phyloP scores from a whole-genome alignment of 2,329 filamentous ascomycete species.

The Aspergillus sp. region DNA sequence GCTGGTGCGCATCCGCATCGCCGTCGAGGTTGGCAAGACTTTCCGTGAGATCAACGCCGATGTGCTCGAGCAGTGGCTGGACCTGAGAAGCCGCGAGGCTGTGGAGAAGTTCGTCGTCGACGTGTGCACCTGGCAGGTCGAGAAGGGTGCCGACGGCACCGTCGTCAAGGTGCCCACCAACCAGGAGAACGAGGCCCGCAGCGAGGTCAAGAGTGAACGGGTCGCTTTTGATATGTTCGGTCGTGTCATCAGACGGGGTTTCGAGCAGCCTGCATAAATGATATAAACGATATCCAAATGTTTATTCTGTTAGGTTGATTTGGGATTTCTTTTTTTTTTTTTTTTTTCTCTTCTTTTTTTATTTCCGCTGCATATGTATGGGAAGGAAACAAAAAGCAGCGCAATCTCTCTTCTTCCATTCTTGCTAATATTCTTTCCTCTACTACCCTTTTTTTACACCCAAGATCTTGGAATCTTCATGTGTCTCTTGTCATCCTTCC shows the following conservation, averaged over 20 bases:
- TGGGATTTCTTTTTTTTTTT: constrained; percentile 6
- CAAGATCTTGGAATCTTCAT: too few species aligned
- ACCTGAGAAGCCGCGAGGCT: constrained; percentile 59
- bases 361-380: constrained; percentile 5
- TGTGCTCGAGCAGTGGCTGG: constrained; percentile 71
- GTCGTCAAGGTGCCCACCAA: constrained; percentile 78
- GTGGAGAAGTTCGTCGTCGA: constrained; percentile 76
- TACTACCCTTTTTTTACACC: too few species aligned
- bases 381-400: not conserved
- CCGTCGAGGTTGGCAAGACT: constrained; percentile 75
- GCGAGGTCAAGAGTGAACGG: constrained; percentile 90
- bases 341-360: constrained; percentile 5
- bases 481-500: too few species aligned
- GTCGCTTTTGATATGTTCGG: constrained; percentile 56
- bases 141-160: constrained; percentile 40
- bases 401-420: constrained; percentile 2
- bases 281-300: not conserved
- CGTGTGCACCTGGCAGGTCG: constrained; percentile 81
- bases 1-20: constrained; percentile 83
- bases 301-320: not conserved
- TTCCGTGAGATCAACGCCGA: constrained; percentile 67
- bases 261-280: constrained; percentile 68
- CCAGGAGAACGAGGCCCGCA: constrained; percentile 96
- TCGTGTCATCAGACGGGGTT: constrained; percentile 73
- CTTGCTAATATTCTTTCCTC: constrained; percentile 10